Conservation (phyloP, 2,329 filamentous ascomycete genomes). For the Phyllosticta citriasiana region DNA sequence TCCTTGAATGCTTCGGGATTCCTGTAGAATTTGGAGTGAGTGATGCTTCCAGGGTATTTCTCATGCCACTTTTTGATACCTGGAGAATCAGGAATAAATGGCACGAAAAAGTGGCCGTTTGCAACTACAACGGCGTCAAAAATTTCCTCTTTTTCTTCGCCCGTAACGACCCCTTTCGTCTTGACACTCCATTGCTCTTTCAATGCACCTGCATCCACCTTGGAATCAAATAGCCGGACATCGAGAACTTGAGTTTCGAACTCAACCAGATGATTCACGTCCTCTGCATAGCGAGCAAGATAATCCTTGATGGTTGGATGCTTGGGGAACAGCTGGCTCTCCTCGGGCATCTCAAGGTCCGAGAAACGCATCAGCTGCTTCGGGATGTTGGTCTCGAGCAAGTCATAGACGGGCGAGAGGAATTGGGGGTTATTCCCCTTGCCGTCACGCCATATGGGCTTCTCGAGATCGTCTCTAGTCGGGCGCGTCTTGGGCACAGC, state of each 20-base stretch:
- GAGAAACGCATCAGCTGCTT: conserved; percentile 71
- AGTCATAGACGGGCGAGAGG: conserved; percentile 74
- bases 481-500: conserved; percentile 53
- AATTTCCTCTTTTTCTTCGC: conserved; percentile 29
- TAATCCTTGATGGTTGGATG: conserved; percentile 64
- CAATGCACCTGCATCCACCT: not conserved
- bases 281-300: conserved; percentile 59
- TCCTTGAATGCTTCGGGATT: conserved; percentile 49
- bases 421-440: conserved; percentile 46
- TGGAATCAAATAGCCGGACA: conserved; percentile 33
- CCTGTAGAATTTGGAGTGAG: conserved; percentile 67
- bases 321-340: conserved; percentile 62
- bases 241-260: conserved; percentile 63
- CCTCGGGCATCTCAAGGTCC: conserved; percentile 54
- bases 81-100: conserved; percentile 33
- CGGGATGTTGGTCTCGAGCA: conserved; percentile 80
- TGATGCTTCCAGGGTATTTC: conserved; percentile 29
- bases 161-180: conserved; percentile 41
- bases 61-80: conserved; percentile 32
- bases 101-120: conserved; percentile 39
- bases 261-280: conserved; percentile 55
- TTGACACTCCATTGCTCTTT: conserved; percentile 49
- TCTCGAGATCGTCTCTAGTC: conserved; percentile 46
- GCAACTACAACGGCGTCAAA: conserved; percentile 46
- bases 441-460: conserved; percentile 43